A percentile compares a stretch with the other conserved stretches of the same genome.
Evolutionary conservation across 371 early-diverging fungal species (phyloP).

Genomic region (Lichtheimia ornata): DNA sequence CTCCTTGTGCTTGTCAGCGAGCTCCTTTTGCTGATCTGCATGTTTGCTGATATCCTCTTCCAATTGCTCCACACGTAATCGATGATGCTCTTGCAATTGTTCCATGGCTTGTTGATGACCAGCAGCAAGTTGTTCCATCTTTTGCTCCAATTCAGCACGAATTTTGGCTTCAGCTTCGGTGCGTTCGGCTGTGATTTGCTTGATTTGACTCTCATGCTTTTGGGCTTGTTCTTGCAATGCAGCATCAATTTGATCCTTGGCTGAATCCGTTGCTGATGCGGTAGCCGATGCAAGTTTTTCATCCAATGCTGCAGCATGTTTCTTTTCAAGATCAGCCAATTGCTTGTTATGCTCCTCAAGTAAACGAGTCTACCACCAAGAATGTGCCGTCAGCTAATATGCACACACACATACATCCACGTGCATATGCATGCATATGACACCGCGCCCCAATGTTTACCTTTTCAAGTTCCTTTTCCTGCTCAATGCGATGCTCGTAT

Average conservation of each 20-base stretch:
- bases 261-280: background rate
- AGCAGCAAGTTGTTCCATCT: conserved; percentile 30
- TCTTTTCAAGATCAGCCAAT: conserved; percentile 9
- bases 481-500: conserved; percentile 13
- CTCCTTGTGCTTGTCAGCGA: conserved; percentile 25
- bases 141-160: conserved; percentile 35
- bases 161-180: conserved; percentile 33
- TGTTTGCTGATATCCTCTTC: conserved; percentile 30
- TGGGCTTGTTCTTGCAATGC: conserved; percentile 20
- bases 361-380: background rate
- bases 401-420: background rate
- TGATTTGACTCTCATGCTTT: conserved; percentile 19
- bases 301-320: conserved; percentile 20
- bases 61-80: conserved; percentile 25
- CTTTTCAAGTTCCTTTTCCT: conserved; percentile 13
- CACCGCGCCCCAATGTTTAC: background rate
- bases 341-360: conserved; percentile 7
- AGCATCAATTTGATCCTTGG: conserved; percentile 13
- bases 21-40: conserved; percentile 22
- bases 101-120: conserved; percentile 44
- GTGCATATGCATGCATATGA: background rate
- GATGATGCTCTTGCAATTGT: conserved; percentile 37
- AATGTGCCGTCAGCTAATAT: background rate
- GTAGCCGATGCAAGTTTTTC: background rate
- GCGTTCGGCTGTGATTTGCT: conserved; percentile 22